Evolutionary conservation across 306 rosid genomes (phyloP).

Genomic region (Senna siamea): DNA sequence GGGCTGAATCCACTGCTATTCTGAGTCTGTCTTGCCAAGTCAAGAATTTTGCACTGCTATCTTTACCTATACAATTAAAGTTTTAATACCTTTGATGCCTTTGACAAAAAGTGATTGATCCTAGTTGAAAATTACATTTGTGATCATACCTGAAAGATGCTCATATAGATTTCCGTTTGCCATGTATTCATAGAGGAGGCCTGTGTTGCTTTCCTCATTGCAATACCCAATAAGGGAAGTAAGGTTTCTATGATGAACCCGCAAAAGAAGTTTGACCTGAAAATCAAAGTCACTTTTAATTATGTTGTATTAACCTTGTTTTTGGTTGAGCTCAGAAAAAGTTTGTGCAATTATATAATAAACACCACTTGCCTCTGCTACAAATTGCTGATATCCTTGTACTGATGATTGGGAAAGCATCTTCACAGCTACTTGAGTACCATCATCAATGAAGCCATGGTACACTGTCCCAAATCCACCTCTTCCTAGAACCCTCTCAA

Average conservation of each 20-base stretch:
- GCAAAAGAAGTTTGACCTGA: slow-evolving; percentile 39
- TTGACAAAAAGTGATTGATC: not conserved
- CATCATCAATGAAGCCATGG: slow-evolving; percentile 46
- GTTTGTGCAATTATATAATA: not conserved
- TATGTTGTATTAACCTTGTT: not conserved
- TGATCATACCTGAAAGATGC: slow-evolving; percentile 41
- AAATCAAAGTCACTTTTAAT: slow-evolving; percentile 1
- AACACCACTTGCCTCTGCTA: slow-evolving; percentile 53
- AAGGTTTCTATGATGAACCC: slow-evolving; percentile 46
- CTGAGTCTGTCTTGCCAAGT: slow-evolving; percentile 54
- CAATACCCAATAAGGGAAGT: slow-evolving; percentile 49
- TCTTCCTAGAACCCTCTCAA: slow-evolving; percentile 47
- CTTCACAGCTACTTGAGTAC: slow-evolving; percentile 62
- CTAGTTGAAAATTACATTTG: not conserved
- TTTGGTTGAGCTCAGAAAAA: not conserved
- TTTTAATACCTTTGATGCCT: not conserved
- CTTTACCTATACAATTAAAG: slow-evolving; percentile 13
- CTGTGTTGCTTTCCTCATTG: slow-evolving; percentile 34
- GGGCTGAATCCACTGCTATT: slow-evolving; percentile 55
- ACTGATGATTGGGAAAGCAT: slow-evolving; percentile 51
- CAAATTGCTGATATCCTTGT: slow-evolving; percentile 55
- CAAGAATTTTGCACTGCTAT: slow-evolving; percentile 27
- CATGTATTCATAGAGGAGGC: slow-evolving; percentile 54
- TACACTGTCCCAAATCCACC: slow-evolving; percentile 64
- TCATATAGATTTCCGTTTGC: slow-evolving; percentile 43